Evolutionary conservation across 331 rosid species (phyloP).

Genomic region (Malus hybrid): DNA sequence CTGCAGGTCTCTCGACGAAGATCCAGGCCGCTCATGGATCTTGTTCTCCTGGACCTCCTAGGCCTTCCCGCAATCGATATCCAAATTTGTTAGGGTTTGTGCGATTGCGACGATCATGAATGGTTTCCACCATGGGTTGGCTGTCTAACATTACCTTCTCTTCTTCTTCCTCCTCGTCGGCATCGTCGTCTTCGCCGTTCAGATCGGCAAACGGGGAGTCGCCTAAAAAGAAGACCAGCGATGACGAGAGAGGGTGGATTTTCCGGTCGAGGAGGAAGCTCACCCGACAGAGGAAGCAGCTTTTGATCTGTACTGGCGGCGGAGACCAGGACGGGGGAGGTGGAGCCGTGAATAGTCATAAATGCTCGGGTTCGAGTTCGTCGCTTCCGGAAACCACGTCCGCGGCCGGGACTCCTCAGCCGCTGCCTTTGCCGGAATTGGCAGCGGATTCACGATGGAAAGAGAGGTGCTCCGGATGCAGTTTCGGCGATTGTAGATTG

Average conservation of each 20-base stretch:
- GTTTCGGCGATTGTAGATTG: slow-evolving; percentile 26
- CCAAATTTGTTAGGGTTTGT: background rate
- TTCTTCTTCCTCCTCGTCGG: slow-evolving; percentile 12
- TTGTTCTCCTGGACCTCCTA: slow-evolving; percentile 6
- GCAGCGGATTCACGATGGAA: background rate
- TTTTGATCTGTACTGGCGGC: slow-evolving; percentile 6
- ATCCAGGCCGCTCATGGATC: slow-evolving; percentile 8
- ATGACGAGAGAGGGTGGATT: slow-evolving; percentile 29
- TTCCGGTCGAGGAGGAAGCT: slow-evolving; percentile 33
- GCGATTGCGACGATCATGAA: background rate
- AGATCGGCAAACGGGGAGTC: slow-evolving; percentile 2
- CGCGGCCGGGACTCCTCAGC: slow-evolving; percentile 39
- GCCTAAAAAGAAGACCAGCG: background rate
- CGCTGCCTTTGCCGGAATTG: slow-evolving; percentile 72
- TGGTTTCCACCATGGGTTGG: slow-evolving; percentile 66
- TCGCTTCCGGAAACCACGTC: slow-evolving; percentile 6
- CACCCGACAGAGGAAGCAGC: slow-evolving; percentile 36
- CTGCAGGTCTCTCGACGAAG: slow-evolving; percentile 1
- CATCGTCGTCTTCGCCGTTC: no score
- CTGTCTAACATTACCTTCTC: slow-evolving; percentile 46
- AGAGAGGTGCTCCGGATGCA: slow-evolving; percentile 6
- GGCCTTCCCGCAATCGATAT: background rate
- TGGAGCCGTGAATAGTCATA: background rate
- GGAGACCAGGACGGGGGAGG: background rate
- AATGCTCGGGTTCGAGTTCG: slow-evolving; percentile 8